Percentiles rank a stretch among this genome's conserved stretches.
phyloP scores from a whole-genome alignment of 2,329 filamentous ascomycete species.

The Didymella exigua region DNA sequence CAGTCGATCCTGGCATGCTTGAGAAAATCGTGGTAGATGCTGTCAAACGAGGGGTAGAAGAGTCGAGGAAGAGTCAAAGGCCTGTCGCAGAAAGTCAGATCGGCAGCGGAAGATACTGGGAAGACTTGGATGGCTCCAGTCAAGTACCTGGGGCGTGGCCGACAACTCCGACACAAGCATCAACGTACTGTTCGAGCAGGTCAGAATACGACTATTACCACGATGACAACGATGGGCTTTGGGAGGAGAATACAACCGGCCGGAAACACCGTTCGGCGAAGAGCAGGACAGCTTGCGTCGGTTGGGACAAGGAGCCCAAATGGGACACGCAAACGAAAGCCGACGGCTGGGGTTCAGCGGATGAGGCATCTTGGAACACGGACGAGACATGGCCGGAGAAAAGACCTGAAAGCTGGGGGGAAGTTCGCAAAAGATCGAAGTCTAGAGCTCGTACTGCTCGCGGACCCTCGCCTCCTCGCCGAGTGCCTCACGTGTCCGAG shows the following conservation, averaged over 20 bases:
- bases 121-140: slow-evolving; percentile 6
- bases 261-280: slow-evolving; percentile 8
- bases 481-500: background rate
- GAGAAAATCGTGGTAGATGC: slow-evolving; percentile 25
- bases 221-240: background rate
- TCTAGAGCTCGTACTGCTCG: background rate
- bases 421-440: background rate
- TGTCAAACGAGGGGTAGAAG: slow-evolving; percentile 30
- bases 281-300: slow-evolving; percentile 10
- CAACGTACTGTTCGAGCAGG: background rate
- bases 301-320: slow-evolving; percentile 17
- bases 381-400: slow-evolving; percentile 23
- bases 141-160: slow-evolving; percentile 37
- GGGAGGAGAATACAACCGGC: slow-evolving; percentile 8
- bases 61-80: slow-evolving; percentile 16
- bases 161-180: slow-evolving; percentile 16
- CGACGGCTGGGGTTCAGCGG: slow-evolving; percentile 19
- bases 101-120: background rate
- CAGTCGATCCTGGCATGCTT: slow-evolving; percentile 24
- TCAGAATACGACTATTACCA: background rate
- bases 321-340: slow-evolving; percentile 16
- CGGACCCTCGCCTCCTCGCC: background rate
- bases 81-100: background rate
- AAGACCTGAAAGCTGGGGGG: background rate
- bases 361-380: slow-evolving; percentile 30